Evolutionary conservation across 2,329 filamentous ascomycete species (phyloP), one percentile per base, ranked within the genome.

Genomic region (Botryotinia globosa): DNA sequence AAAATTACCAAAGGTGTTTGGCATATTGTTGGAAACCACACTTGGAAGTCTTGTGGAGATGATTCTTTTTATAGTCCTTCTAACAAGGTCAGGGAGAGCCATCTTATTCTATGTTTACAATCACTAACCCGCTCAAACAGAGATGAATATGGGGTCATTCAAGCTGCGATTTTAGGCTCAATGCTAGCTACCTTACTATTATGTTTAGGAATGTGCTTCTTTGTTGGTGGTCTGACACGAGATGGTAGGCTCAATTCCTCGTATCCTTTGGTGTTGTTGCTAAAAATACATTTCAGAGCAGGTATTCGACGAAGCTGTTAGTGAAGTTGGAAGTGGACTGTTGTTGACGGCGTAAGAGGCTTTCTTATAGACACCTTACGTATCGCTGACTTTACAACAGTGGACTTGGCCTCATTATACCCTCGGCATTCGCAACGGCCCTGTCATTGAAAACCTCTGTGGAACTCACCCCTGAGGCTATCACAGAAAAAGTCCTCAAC

Each of bases 131-230:
- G 12, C 32, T 34, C 22, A 25, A 51, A 8, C 25, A 71, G 67
- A 44, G 76, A 84, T 69, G 81, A 84, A 80, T 90, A 91, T 74
- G 85, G 87, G n/a, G 92, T 96, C 77, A 93, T 97, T 77, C 89
- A 93, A 79, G 92, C 92, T 70, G 93, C 94, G 39, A 94, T 97
- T 72, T 83, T 97, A 0, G 93, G 94, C 51, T 95, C 92, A 0
- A 92, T 97, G 62, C 82, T 97, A 48, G 93, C 94, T 20, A 97
- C 94, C 45, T 87, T 96, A 83, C 83, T 97, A 62, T 85, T 97
- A 1, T 97, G 93, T 77, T 82, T 97, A 39, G 94, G 94, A 0
- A 79, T 91, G 69, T 96, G 93, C 80, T 97, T 97, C 84, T 89
- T 95, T 74, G 87, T 90, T 34, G 92, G 92, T 58, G 93, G 94